These are phyloP conservation scores for Petunia hybrid DNA, from an alignment of 305 asterid genomes.

Conservation along the genomic window DNA sequence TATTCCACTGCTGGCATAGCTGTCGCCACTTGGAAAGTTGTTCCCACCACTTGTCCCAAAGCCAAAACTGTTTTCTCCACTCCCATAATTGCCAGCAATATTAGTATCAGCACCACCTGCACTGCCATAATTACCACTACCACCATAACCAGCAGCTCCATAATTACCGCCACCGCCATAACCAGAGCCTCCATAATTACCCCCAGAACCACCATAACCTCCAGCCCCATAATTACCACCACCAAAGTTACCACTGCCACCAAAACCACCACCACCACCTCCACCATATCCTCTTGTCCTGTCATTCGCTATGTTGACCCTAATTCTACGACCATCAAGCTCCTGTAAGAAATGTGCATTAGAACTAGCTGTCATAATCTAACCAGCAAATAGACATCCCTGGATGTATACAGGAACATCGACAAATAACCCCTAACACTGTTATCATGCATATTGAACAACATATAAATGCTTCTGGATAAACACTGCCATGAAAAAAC, in stretches of 20 bases:
- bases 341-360: conserved; percentile 50
- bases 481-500: conserved; percentile 7
- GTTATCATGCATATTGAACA: not conserved
- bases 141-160: conserved; percentile 27
- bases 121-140: conserved; percentile 25
- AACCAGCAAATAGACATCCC: not conserved
- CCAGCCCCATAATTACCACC: conserved; percentile 43
- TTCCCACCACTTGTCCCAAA: conserved; percentile 43
- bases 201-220: conserved; percentile 33
- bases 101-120: conserved; percentile 32
- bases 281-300: conserved; percentile 58
- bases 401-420: conserved; percentile 1
- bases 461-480: not conserved
- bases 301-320: conserved; percentile 76
- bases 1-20: conserved; percentile 26
- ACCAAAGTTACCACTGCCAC: conserved; percentile 37
- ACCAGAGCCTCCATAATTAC: conserved; percentile 20
- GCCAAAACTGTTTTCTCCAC: conserved; percentile 39
- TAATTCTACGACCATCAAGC: conserved; percentile 77
- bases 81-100: conserved; percentile 27
- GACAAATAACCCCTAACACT: not conserved
- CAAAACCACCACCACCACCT: conserved; percentile 43
- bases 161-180: conserved; percentile 34
- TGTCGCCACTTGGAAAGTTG: conserved; percentile 27
- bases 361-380: not conserved